Evolutionary conservation across 495 filamentous ascomycete species (phyloP).

Genomic region (Neurospora sp.): DNA sequence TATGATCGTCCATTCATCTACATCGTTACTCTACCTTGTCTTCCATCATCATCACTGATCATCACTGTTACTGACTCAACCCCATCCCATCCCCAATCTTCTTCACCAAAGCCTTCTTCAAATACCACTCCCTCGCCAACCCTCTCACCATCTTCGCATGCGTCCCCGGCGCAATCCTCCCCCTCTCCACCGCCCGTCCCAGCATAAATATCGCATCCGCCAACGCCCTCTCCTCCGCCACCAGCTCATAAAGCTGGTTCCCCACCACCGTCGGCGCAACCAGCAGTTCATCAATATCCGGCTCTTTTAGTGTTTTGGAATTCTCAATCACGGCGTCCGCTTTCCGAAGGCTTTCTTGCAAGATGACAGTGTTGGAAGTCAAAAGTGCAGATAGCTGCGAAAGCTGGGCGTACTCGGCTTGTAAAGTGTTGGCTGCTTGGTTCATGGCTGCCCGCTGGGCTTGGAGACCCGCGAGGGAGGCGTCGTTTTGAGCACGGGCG

Average conservation of each 20-base stretch:
- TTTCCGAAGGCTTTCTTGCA: conserved; percentile 63
- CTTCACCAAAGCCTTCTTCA: conserved; percentile 78
- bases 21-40: neutral
- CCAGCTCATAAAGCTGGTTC: conserved; percentile 79
- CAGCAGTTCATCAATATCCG: conserved; percentile 72
- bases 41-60: neutral
- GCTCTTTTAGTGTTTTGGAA: conserved; percentile 40
- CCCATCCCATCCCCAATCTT: conserved; percentile 89
- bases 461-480: conserved; percentile 61
- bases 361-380: conserved; percentile 62
- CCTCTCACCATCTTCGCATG: conserved; percentile 78
- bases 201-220: conserved; percentile 80
- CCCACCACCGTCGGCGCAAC: conserved; percentile 91
- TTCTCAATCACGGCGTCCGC: conserved; percentile 71
- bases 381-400: conserved; percentile 58
- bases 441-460: conserved; percentile 74
- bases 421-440: conserved; percentile 51
- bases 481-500: conserved; percentile 53
- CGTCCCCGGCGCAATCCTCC: conserved; percentile 65
- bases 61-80: conserved; percentile 3
- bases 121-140: conserved; percentile 77
- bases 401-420: conserved; percentile 61
- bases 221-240: conserved; percentile 74
- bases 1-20: neutral
- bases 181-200: conserved; percentile 69